phyloP scores from a whole-genome alignment of 108 stramenopile genomes.

The Phaeodactylum tricornutum region DNA sequence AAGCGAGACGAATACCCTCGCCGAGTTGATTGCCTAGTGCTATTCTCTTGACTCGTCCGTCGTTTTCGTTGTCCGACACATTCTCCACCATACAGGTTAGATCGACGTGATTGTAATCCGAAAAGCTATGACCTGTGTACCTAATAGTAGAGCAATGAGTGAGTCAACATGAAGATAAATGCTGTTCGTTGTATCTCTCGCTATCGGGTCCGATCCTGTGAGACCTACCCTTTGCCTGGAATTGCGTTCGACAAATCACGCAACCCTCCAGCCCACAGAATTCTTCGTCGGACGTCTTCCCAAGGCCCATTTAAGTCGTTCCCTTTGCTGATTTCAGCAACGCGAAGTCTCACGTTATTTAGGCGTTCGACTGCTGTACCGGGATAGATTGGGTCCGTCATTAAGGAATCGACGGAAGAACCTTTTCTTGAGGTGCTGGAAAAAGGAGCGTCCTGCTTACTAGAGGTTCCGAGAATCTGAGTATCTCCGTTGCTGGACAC shows the following conservation, averaged over 20 bases:
- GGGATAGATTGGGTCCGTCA: conserved; percentile 53
- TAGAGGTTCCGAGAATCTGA: too few relatives aligned
- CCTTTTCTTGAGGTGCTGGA: too few relatives aligned
- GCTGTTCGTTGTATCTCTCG: too few relatives aligned
- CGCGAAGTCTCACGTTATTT: conserved; percentile 46
- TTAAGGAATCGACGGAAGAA: too few relatives aligned
- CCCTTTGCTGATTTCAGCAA: conserved; percentile 21
- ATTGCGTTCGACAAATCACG: conserved; percentile 49
- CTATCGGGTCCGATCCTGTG: too few relatives aligned
- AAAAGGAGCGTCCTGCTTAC: too few relatives aligned
- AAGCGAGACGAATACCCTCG: conserved; percentile 71
- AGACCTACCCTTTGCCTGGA: conserved; percentile 81
- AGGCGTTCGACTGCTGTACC: conserved; percentile 75
- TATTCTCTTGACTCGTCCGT: conserved; percentile 67
- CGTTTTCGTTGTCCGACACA: conserved; percentile 62
- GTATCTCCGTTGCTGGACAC: too few relatives aligned
- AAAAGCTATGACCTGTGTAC: conserved; percentile 90
- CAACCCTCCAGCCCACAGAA: conserved; percentile 88
- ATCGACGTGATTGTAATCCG: conserved; percentile 89
- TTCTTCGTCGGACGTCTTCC: conserved; percentile 65
- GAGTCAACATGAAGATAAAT: too few relatives aligned
- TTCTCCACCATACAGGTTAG: conserved; percentile 77
- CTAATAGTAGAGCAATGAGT: too few relatives aligned
- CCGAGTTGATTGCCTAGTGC: conserved; percentile 74
- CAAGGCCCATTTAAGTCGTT: conserved; percentile 44